Conservation (phyloP, 2,329 filamentous ascomycete species). For the Trichoderma gracile region DNA sequence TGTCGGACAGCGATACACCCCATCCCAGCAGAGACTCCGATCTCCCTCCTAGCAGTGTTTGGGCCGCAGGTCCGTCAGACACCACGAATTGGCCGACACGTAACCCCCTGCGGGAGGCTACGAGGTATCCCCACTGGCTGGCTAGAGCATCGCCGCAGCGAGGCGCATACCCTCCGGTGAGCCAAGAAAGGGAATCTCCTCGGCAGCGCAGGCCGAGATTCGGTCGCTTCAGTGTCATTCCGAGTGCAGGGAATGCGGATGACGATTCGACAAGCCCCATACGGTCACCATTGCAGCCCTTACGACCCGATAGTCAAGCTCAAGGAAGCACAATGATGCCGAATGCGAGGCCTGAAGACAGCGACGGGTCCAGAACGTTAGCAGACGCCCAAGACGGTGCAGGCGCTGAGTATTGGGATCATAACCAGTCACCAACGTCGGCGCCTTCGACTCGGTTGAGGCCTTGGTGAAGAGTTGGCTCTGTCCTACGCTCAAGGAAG, state of each 20-base stretch:
- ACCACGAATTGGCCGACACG: constrained; percentile 7
- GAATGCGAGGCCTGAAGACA: not conserved
- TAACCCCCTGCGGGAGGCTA: constrained; percentile 10
- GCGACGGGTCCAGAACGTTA: not conserved
- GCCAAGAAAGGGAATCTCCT: constrained; percentile 3
- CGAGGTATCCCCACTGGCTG: constrained; percentile 12
- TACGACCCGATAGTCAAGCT: not conserved
- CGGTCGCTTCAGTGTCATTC: not conserved
- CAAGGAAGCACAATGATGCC: not conserved
- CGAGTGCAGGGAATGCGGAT: not conserved
- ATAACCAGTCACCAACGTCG: not conserved
- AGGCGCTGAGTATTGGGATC: no score
- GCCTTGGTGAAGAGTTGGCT: constrained; percentile 15
- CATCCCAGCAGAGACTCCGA: constrained; percentile 27
- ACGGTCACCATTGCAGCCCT: constrained; percentile 4
- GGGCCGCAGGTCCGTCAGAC: no score
- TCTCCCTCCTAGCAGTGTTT: not conserved
- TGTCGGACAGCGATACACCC: constrained; percentile 34
- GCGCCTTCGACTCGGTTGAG: constrained; percentile 8
- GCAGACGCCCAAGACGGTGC: not conserved
- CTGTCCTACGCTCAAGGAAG: no score
- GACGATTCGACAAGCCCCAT: not conserved
- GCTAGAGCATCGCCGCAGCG: constrained; percentile 3
- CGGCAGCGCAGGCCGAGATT: not conserved
- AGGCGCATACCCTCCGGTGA: not conserved